phyloP scores from a whole-genome alignment of 2,329 filamentous ascomycete genomes.

The Xylaria multiplex region DNA sequence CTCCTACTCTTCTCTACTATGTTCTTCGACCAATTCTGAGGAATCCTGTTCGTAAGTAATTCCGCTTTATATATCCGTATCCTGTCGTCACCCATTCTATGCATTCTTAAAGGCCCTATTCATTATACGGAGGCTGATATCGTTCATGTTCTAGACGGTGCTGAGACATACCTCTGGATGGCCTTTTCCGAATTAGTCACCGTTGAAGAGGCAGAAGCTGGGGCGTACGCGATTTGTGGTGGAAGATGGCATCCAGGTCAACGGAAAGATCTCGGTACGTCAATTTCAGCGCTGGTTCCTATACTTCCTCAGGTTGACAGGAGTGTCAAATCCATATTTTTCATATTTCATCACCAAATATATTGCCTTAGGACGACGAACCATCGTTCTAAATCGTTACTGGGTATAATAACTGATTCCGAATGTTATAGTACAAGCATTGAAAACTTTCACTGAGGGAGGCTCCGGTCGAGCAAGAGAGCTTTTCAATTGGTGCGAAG shows the following conservation, averaged over 20 bases:
- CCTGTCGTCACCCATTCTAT: no score
- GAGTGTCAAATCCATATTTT: background rate
- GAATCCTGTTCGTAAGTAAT: no score
- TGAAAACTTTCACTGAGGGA: conserved; percentile 32
- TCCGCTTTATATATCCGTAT: no score
- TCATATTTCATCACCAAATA: background rate
- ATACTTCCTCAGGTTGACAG: background rate
- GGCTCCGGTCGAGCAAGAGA: conserved; percentile 38
- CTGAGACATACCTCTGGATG: conserved; percentile 44
- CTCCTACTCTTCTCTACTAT: conserved; percentile 24
- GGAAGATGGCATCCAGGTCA: conserved; percentile 43
- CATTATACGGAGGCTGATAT: background rate
- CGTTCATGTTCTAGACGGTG: conserved; percentile 28
- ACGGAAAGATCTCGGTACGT: conserved; percentile 34
- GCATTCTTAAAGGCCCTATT: background rate
- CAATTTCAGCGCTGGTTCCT: background rate
- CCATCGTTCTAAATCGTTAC: background rate
- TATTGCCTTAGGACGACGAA: no score
- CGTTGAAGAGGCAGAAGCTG: conserved; percentile 34
- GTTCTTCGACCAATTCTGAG: conserved; percentile 1
- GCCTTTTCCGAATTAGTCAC: conserved; percentile 39
- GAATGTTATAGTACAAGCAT: conserved; percentile 21
- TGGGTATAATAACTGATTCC: background rate
- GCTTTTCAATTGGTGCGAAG: conserved; percentile 40
- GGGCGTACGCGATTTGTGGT: conserved; percentile 40